Conservation (phyloP, 805 yeast genomes). For the Myxozyma melibiosi region DNA sequence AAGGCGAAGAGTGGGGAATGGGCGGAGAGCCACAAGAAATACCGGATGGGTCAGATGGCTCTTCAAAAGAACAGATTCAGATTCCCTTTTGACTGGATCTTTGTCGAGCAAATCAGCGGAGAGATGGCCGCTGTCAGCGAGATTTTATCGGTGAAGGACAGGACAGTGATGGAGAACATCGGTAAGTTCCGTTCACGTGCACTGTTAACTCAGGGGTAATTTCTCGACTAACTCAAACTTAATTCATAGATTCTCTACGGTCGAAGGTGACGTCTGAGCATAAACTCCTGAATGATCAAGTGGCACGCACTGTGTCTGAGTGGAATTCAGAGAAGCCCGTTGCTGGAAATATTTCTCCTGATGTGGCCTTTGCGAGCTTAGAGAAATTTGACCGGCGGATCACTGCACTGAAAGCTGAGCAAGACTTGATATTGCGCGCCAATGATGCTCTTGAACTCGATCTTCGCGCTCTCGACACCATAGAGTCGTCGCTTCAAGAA, state of each 20-base stretch:
- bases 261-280: slow-evolving; percentile 25
- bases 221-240: slow-evolving; percentile 14
- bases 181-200: slow-evolving; percentile 35
- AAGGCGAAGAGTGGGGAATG: slow-evolving; percentile 36
- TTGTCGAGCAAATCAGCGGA: slow-evolving; percentile 62
- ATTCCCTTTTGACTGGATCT: slow-evolving; percentile 59
- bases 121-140: slow-evolving; percentile 50
- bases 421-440: slow-evolving; percentile 41
- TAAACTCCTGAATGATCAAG: slow-evolving; percentile 16
- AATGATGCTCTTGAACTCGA: slow-evolving; percentile 44
- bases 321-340: slow-evolving; percentile 39
- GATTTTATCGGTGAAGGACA: slow-evolving; percentile 44
- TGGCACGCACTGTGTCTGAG: slow-evolving; percentile 5
- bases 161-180: slow-evolving; percentile 47
- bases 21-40: slow-evolving; percentile 34
- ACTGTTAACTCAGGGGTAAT: slow-evolving; percentile 33
- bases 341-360: slow-evolving; percentile 38
- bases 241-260: slow-evolving; percentile 16
- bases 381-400: slow-evolving; percentile 37
- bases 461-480: slow-evolving; percentile 37
- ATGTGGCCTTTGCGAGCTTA: slow-evolving; percentile 37
- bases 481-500: slow-evolving; percentile 50
- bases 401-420: slow-evolving; percentile 21
- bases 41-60: slow-evolving; percentile 46
- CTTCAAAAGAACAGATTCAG: slow-evolving; percentile 50